These are phyloP conservation scores for Adansonia grandidieri DNA, from an alignment of 441 rosid genomes.

Conservation along the genomic window DNA sequence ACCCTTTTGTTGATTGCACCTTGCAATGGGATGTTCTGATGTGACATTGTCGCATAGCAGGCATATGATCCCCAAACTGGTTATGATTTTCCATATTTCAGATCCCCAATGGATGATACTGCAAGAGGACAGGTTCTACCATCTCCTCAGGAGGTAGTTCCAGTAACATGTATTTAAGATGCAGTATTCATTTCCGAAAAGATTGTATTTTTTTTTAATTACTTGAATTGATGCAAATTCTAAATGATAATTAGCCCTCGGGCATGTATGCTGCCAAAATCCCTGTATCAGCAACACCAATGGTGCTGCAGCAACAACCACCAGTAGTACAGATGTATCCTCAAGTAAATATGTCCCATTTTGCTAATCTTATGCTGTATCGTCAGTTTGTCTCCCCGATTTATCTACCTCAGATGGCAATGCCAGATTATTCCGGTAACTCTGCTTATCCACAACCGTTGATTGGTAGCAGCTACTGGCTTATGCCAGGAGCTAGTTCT, in stretches of 20 bases:
- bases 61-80: slow-evolving; percentile 70
- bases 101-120: slow-evolving; percentile 70
- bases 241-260: slow-evolving; percentile 44
- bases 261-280: slow-evolving; percentile 48
- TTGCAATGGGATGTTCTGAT: slow-evolving; percentile 27
- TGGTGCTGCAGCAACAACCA: slow-evolving; percentile 71
- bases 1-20: not conserved
- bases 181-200: not conserved
- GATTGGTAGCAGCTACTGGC: slow-evolving; percentile 74
- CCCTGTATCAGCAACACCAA: slow-evolving; percentile 62
- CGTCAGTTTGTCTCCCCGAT: slow-evolving; percentile 85
- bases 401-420: slow-evolving; percentile 84
- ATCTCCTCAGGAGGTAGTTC: slow-evolving; percentile 70
- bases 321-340: slow-evolving; percentile 84
- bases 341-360: slow-evolving; percentile 87
- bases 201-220: too few species aligned
- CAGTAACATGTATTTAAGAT: slow-evolving; percentile 9
- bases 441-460: slow-evolving; percentile 88
- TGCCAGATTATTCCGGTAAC: slow-evolving; percentile 86
- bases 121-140: slow-evolving; percentile 66
- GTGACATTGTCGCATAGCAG: too few species aligned
- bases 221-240: slow-evolving; percentile 1
- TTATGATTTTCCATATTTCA: slow-evolving; percentile 75
- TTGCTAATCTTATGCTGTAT: slow-evolving; percentile 77
- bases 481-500: slow-evolving; percentile 89